A percentile compares a stretch with the other conserved stretches of the same genome.
Evolutionary conservation across 768 basidiomycete species (phyloP).

Genomic region (Russula earlei): DNA sequence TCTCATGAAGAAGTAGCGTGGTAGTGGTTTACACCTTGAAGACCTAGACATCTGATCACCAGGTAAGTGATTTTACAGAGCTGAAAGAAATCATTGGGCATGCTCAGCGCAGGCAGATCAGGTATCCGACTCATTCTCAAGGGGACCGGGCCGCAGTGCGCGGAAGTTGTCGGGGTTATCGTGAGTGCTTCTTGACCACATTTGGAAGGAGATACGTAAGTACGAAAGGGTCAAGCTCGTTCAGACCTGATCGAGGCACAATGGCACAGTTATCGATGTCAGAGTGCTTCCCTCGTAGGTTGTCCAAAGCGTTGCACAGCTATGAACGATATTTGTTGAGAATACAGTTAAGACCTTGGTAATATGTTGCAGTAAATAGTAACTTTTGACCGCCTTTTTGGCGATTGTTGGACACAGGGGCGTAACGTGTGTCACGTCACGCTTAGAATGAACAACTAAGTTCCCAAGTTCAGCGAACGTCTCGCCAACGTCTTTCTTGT

Average conservation of each 20-base stretch:
- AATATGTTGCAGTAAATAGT: neutral
- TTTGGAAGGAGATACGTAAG: conserved; percentile 15
- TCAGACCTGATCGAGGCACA: neutral
- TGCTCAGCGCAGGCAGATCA: no score
- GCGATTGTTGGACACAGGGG: neutral
- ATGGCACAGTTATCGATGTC: neutral
- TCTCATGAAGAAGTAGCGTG: no score
- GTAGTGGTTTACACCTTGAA: no score
- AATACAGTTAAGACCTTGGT: neutral
- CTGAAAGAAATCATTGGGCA: no score
- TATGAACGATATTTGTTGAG: neutral
- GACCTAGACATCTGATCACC: no score
- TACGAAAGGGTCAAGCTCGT: neutral
- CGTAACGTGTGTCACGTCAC: conserved; percentile 21
- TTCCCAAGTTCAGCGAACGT: conserved; percentile 22
- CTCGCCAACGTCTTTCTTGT: conserved; percentile 15
- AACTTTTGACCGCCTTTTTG: no score
- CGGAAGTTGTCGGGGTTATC: neutral
- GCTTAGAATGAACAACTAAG: conserved; percentile 23
- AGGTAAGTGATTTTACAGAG: no score
- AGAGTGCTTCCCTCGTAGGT: neutral
- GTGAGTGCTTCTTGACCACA: neutral
- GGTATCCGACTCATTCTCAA: no score
- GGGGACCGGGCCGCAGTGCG: conserved; percentile 12
- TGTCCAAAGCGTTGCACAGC: neutral